These are phyloP conservation scores for Zymoseptoria tritici DNA, from an alignment of 2,329 filamentous ascomycete species.

Conservation along the genomic window DNA sequence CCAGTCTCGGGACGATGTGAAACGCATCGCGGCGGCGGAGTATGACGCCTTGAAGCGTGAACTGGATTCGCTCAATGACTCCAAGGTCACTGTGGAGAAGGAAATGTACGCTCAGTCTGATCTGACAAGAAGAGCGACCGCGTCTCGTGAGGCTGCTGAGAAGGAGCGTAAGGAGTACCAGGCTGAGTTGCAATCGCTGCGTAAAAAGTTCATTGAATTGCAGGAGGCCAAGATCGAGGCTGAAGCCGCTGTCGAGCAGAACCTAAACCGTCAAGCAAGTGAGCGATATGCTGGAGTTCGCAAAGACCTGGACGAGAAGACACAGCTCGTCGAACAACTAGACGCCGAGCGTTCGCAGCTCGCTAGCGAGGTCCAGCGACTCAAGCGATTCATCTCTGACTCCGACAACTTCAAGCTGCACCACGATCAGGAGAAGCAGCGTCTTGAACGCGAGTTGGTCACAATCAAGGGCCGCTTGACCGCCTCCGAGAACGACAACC, in stretches of 20 bases:
- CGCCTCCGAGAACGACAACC: conserved; percentile 94
- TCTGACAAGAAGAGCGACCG: conserved; percentile 74
- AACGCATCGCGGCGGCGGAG: conserved; percentile 84
- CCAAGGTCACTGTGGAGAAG: conserved; percentile 96
- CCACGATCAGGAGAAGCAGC: conserved; percentile 89
- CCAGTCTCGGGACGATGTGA: conserved; percentile 89
- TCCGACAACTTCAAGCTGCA: conserved; percentile 84
- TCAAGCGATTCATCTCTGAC: conserved; percentile 80
- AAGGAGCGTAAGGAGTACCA: conserved; percentile 85
- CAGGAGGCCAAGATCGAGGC: conserved; percentile 81
- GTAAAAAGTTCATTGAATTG: conserved; percentile 73
- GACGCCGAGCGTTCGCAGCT: conserved; percentile 72
- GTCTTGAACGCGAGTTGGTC: conserved; percentile 80
- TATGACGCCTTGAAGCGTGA: conserved; percentile 75
- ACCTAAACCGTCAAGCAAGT: conserved; percentile 66
- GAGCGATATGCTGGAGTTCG: conserved; percentile 72
- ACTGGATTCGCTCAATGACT: conserved; percentile 77
- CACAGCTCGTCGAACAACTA: conserved; percentile 67
- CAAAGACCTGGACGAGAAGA: conserved; percentile 72
- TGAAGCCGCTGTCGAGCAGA: conserved; percentile 71
- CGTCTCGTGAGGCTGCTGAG: conserved; percentile 72
- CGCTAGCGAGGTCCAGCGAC: conserved; percentile 70
- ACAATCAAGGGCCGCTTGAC: conserved; percentile 83
- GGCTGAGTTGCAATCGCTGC: conserved; percentile 71
- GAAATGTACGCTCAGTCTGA: conserved; percentile 96